Conservation (phyloP, 768 basidiomycete genomes). For the Pleurotus salmoneostramineus region DNA sequence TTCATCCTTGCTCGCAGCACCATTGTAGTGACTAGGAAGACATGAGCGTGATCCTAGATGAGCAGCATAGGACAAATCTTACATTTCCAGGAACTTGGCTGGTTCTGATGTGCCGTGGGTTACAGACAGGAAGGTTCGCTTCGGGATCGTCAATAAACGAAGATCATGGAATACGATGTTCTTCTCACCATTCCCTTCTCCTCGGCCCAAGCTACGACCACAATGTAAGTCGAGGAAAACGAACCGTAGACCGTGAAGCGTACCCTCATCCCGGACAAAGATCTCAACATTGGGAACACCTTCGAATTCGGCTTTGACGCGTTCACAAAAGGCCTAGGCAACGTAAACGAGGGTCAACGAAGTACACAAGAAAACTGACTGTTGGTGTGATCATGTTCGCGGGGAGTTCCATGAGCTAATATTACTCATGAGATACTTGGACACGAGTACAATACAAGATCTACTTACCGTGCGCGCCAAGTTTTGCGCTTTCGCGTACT, state of each 20-base stretch:
- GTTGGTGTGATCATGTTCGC: conserved; percentile 87
- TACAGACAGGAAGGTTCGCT: conserved; percentile 86
- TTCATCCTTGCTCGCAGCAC: conserved; percentile 50
- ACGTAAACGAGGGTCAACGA: neutral
- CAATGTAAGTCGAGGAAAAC: conserved; percentile 7
- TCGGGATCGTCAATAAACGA: neutral
- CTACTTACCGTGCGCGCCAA: conserved; percentile 65
- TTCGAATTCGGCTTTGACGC: conserved; percentile 61
- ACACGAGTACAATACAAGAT: neutral
- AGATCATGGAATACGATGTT: neutral
- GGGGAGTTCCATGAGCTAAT: conserved; percentile 78
- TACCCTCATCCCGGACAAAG: conserved; percentile 72
- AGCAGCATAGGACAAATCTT: conserved; percentile 11
- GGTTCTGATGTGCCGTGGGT: conserved; percentile 80
- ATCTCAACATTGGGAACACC: conserved; percentile 67
- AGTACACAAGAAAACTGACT: conserved; percentile 27
- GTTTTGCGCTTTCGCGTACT: conserved; percentile 79
- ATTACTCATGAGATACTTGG: neutral
- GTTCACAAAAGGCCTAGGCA: conserved; percentile 61
- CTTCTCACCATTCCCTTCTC: conserved; percentile 73
- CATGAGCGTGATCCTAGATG: neutral
- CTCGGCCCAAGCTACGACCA: conserved; percentile 65
- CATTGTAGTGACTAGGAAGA: conserved; percentile 70
- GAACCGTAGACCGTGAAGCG: conserved; percentile 5
- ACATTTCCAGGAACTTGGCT: conserved; percentile 87